phyloP scores from a whole-genome alignment of 129 eudicot species.

The Helianthus annuus region DNA sequence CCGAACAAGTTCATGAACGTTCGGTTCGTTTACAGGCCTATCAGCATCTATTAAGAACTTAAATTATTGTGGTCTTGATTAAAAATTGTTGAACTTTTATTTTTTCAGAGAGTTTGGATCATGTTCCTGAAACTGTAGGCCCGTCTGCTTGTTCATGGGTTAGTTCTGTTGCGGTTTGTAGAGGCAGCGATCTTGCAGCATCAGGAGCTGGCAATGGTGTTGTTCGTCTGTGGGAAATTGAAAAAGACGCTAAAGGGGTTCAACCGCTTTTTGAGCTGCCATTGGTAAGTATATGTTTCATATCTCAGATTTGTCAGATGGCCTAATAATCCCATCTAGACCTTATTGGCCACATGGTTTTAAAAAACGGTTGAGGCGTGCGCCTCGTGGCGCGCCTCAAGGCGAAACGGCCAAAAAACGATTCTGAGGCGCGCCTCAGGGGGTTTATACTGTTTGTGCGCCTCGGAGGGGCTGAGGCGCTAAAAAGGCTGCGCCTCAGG shows the following conservation, averaged over 20 bases:
- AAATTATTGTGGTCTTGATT: too few relatives aligned
- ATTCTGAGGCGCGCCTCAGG: too few relatives aligned
- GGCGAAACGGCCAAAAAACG: too few relatives aligned
- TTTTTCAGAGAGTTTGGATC: slow-evolving; percentile 34
- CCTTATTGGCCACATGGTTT: too few relatives aligned
- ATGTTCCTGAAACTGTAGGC: slow-evolving; percentile 26
- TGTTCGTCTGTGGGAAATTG: slow-evolving; percentile 77
- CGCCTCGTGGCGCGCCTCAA: too few relatives aligned
- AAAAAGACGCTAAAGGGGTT: slow-evolving; percentile 72
- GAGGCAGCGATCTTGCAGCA: slow-evolving; percentile 92
- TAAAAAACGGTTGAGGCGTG: too few relatives aligned
- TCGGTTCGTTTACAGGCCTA: too few relatives aligned
- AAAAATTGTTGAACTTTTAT: not conserved
- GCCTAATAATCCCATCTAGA: too few relatives aligned
- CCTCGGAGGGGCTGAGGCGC: too few relatives aligned
- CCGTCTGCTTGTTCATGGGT: slow-evolving; percentile 81
- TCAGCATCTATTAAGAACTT: not conserved
- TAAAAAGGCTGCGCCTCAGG: too few relatives aligned
- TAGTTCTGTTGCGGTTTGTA: slow-evolving; percentile 82
- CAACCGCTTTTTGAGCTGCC: slow-evolving; percentile 83
- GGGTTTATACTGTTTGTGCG: too few relatives aligned
- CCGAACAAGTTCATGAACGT: too few relatives aligned
- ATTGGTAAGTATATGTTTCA: slow-evolving; percentile 48
- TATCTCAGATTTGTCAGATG: not conserved
- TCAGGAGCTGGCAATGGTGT: slow-evolving; percentile 97